Base-by-base conservation (phyloP, 176 grass and related monocot genomes). In the Aechmea fasciata region DNA sequence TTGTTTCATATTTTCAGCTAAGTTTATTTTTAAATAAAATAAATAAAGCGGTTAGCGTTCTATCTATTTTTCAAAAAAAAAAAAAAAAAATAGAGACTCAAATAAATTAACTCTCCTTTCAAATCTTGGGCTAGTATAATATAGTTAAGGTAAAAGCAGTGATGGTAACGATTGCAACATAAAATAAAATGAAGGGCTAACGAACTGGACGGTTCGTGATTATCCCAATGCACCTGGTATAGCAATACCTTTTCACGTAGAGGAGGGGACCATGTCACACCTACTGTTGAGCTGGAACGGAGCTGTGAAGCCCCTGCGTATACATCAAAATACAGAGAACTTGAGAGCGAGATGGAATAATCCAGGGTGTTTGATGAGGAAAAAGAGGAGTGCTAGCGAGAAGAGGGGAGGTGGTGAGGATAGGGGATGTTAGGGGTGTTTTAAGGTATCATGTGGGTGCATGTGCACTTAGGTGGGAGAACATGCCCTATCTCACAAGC, bases 311-410 rank as follows among this genome's bases (percentile, higher is more conserved):
- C 15, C 13, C 19, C 12, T 17, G 9, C 22, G 55, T 19, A 15
- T 17, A 61, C 54, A 59, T 19, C 15, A 19, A 14, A 59, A 59
- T 3, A 15, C 54, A 57, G 12, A 57, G 52, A 8, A 17, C 14
- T 17, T 61, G 10, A 9, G 22, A 61, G 55, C 20, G 55, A 61
- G 55, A 41, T 41, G 55, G 55, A 61, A 61, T 61, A 61, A 61
- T 61, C 55, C 55, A 61, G 55, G 13, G n/a, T 61, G 55, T 61
- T 61, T 61, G 55, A 61, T 61, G 55, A 61, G n/a, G 55, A 61
- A 61, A 61, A 61, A 19, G 6, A 18, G 55, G 55, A 9, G 14
- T 18, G 20, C 9, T 15, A 19, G 5, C 20, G 10, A 19, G 55
- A 20, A 17, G 10, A 61, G 17, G 55, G 20, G 55, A 18, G 20